A percentile compares a stretch with the other conserved stretches of the same genome.
Evolutionary conservation across 148 eudicot species (phyloP).

Genomic region (Nepenthes mirabilis): DNA sequence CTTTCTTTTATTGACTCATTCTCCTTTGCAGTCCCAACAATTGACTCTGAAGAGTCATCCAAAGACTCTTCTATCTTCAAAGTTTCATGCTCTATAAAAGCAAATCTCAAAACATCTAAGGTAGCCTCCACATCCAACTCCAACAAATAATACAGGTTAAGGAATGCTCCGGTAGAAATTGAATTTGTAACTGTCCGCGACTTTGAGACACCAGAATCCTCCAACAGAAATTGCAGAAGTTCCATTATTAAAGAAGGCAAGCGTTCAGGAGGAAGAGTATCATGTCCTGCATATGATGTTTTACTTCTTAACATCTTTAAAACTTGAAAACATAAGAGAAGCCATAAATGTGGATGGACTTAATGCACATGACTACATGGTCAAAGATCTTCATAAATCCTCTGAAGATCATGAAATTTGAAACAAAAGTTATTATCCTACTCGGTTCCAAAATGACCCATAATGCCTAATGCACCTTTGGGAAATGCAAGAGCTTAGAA

Average conservation of each 20-base stretch:
- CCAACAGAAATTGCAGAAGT: constrained; percentile 68
- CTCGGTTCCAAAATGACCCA: too few relatives aligned
- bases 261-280: constrained; percentile 48
- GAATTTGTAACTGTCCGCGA: constrained; percentile 24
- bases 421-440: too few relatives aligned
- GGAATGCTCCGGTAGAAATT: constrained; percentile 28
- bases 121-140: constrained; percentile 85
- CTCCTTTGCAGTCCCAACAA: constrained; percentile 16
- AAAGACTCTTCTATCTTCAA: constrained; percentile 12
- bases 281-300: constrained; percentile 54
- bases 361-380: too few relatives aligned
- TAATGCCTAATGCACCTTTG: too few relatives aligned
- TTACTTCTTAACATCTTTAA: background rate
- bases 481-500: too few relatives aligned
- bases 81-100: constrained; percentile 35
- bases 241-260: constrained; percentile 63
- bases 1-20: constrained; percentile 16
- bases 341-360: too few relatives aligned
- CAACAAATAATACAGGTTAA: constrained; percentile 54
- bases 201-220: constrained; percentile 51
- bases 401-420: too few relatives aligned
- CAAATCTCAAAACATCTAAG: constrained; percentile 65
- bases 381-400: too few relatives aligned
- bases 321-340: too few relatives aligned
- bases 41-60: constrained; percentile 17